Base-by-base conservation (phyloP, 2,329 filamentous ascomycete genomes). In the Trichoderma sp. region DNA sequence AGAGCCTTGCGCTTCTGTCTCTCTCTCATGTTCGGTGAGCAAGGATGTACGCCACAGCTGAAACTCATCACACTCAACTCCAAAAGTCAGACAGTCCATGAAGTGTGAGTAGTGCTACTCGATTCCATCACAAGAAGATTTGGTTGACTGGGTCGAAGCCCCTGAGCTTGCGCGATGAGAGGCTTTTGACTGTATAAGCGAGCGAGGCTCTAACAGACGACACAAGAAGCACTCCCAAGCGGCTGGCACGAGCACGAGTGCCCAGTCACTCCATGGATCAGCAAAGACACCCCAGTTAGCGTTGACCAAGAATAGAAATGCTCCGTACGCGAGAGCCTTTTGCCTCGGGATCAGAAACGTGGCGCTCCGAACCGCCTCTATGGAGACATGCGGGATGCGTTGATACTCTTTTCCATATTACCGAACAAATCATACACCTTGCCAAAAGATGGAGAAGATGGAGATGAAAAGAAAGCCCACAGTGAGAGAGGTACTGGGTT, bases 41-140 rank as follows among this genome's bases (percentile, higher is more conserved):
- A 55, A 64, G 60, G 60, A 10, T 64, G 34, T 55, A 64, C 60
- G 60, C 60, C 60, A 64, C 60, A 64, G 60, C 49, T 55, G 60
- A 64, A 43, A 11, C 32, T 30, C 24, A 52, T 55, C 34, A 8
- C 34, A 3, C 34, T 32, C 32, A 8, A 21, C 32, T 55, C 49
- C 14, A 51, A 3, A 34, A 24, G 16, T 55, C 7, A 24, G 18
- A 26, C 52, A 37, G 32, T 13, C 11, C 39, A 34, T 16, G 21
- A 37, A 3, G 18, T 28, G 10, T 16, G 16, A 52, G 32, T 39
- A 49, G 13, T 13, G 13, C 1, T 10, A 7, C 46, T 14, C 1
- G 13, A 49, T 21, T 11, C 54, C 14, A 10, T 18, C 21, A 11
- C 43, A 16, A 16, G 16, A 3, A 10, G 8, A 52, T 18, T 14